Evolutionary conservation across 2,329 filamentous ascomycete genomes (phyloP), one percentile per base, ranked within the genome.

Genomic region (Trichoderma lentiforme): DNA sequence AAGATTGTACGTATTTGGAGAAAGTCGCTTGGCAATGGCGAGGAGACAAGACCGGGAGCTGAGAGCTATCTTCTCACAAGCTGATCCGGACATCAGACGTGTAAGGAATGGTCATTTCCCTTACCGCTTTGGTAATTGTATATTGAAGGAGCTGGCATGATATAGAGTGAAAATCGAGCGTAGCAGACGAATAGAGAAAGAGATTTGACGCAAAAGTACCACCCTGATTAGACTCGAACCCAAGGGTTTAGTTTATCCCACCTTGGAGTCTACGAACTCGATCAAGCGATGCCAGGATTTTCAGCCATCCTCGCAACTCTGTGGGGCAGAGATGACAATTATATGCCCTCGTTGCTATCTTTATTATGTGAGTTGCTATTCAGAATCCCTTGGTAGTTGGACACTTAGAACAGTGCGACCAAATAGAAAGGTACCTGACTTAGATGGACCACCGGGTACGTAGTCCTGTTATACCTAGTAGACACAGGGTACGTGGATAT

Each of bases 1-100:
- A 43, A 8, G 39, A 2, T 2, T n/a, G 7, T 43, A 1, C 7
- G 3, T n/a, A 1, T 43, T n/a, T 9, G 18, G 1, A 2, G 15
- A 43, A 3, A 9, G 15, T 3, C 1, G 1, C 3, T 43, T n/a
- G 39, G 39, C 15, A 9, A 2, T 43, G 7, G 39, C 3, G 39
- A 43, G 36, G 36, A 39, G 7, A 43, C 18, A 43, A 9, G 0
- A 4, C 39, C 3, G 39, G 15, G 15, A n/a, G 39, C 39, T 9
- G 39, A 43, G 39, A n/a, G 7, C 1, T 9, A 9, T 4, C 1
- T 3, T n/a, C 39, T n/a, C 39, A 43, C 1, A 43, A 1, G 39
- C 39, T 0, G 39, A 43, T 43, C 1, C 39, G 39, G 39, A 39
- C 7, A 2, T 1, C 15, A 39, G 36, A n/a, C 15, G 39, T 43